Conservation (phyloP, 305 asterid species). For the Solanum hybrid region DNA sequence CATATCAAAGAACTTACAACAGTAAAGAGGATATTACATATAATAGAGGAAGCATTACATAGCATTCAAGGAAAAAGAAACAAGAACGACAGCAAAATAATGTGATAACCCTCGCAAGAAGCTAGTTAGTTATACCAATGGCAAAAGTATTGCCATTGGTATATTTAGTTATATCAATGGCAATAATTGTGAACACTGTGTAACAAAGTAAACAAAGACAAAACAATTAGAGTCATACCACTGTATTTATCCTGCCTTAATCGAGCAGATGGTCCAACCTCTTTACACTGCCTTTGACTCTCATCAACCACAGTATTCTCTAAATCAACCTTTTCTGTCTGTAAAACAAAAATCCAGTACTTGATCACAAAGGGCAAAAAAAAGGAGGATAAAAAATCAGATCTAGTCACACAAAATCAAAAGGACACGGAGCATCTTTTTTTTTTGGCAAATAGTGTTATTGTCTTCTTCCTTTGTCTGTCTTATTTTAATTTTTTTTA, state of each 20-base stretch:
- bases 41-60: neutral
- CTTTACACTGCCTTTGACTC: conserved; percentile 78
- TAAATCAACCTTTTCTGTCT: conserved; percentile 97
- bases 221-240: conserved; percentile 19
- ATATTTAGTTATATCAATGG: neutral
- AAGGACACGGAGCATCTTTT: neutral
- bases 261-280: conserved; percentile 54
- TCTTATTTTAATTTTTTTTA: neutral
- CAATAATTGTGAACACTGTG: neutral
- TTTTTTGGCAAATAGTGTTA: neutral
- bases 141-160: neutral
- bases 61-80: neutral
- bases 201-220: neutral
- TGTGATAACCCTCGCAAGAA: neutral
- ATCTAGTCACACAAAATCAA: neutral
- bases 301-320: conserved; percentile 97
- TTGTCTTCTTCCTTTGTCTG: neutral
- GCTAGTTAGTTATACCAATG: neutral
- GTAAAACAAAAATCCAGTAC: conserved; percentile 19
- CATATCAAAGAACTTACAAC: neutral
- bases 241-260: conserved; percentile 76
- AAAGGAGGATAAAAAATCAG: conserved; percentile 4
- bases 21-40: neutral
- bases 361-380: neutral
- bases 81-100: neutral